Evolutionary conservation across 805 yeast species (phyloP).

Genomic region (Tetrapisispora arboricola): DNA sequence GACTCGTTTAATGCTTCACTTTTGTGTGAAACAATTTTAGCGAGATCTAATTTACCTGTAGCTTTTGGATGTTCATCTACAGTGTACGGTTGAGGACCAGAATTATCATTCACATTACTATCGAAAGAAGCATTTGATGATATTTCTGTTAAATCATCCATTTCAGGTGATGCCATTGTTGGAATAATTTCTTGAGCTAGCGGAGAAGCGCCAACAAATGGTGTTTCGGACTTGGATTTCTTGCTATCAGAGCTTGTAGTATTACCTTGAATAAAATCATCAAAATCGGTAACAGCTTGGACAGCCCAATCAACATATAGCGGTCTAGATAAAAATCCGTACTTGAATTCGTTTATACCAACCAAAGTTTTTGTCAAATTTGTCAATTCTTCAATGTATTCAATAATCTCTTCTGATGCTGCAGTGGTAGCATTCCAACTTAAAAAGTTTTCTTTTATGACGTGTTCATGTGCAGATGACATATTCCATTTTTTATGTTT

Average conservation of each 20-base stretch:
- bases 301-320: constrained; percentile 35
- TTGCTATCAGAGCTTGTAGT: neutral
- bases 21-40: constrained; percentile 24
- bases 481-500: constrained; percentile 2
- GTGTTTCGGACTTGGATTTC: neutral
- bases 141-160: neutral
- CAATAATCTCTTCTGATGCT: constrained; percentile 40
- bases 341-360: constrained; percentile 41
- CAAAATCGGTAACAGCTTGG: constrained; percentile 32
- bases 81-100: constrained; percentile 8
- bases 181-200: constrained; percentile 7
- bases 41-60: constrained; percentile 11
- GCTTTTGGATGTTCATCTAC: neutral
- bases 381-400: constrained; percentile 38
- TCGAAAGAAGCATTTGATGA: neutral
- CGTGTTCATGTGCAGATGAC: constrained; percentile 19
- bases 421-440: constrained; percentile 45
- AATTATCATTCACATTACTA: neutral
- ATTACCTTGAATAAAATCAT: constrained; percentile 6
- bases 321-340: constrained; percentile 42
- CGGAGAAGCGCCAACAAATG: constrained; percentile 5
- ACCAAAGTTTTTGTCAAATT: constrained; percentile 34
- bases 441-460: constrained; percentile 32
- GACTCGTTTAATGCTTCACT: constrained; percentile 8
- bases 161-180: constrained; percentile 4